Base-by-base conservation (phyloP, 768 basidiomycete species). In the Lentinula sp. region DNA sequence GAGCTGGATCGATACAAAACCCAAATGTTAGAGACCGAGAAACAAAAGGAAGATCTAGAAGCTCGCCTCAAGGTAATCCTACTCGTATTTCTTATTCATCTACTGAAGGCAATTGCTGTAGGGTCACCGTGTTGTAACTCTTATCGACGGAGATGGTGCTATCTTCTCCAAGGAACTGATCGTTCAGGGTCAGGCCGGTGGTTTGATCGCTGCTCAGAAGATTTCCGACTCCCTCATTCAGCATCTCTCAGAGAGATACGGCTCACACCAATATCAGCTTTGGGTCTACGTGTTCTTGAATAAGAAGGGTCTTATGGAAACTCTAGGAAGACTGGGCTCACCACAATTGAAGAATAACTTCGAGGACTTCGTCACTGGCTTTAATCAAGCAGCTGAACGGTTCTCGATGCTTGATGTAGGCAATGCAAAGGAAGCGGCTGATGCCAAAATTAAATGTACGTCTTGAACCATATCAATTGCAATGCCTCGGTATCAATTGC, bases 371-470 rank as follows among this genome's bases (percentile, higher is more conserved):
- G 71, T 85, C 59, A 71, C 79, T 55, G 88, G 88, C 7, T 88
- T 90, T 67, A 88, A 88, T 70, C 84, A 87, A 71, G 85, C 87
- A 10, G 75, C 82, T 13, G 83, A 84, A 61, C 80, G 85, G 46
- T 90, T 89, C 69, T 71, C 82, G 56, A 83, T 90, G 73, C 78
- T 87, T 36, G 88, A 90, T 70, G 87, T 87, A 55, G 88, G 88
- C 52, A 75, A 74, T 62, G 83, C 78, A 54, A 90, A 90, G 73
- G 88, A 90, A 76, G 86, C 84, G 3, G 88, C 86, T 33, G 88
- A 90, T 70, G 80, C 84, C 48, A 90, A 90, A 73, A 82, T 90
- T 69, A 88, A 87, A 79, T 85, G 89, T 87, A 64, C 53, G 69
- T 48, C 9, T 71, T 72, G 28, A 18, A 45, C 16, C 18, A 43